Conservation (phyloP, 1,284 basidiomycete genomes). For the Irpex sp. region DNA sequence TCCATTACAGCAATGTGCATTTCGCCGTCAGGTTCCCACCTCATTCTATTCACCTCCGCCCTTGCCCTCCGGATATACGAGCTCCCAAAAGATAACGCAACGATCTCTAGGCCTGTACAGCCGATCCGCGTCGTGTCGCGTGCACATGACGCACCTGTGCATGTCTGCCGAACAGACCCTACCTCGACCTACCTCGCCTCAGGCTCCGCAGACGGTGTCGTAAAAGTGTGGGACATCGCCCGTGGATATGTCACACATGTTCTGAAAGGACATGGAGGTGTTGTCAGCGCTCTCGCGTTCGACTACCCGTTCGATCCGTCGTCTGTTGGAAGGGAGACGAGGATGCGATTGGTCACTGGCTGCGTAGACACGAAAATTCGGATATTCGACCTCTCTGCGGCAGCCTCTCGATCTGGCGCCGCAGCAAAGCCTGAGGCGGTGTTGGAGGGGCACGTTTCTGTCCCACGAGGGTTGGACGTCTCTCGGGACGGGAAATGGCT, state of each 20-base stretch:
- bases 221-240: slow-evolving; percentile 93
- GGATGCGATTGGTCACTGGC: slow-evolving; percentile 83
- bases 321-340: slow-evolving; percentile 39
- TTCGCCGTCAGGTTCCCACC: slow-evolving; percentile 55
- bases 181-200: slow-evolving; percentile 90
- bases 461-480: slow-evolving; percentile 83
- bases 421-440: slow-evolving; percentile 68
- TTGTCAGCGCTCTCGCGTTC: slow-evolving; percentile 86
- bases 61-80: slow-evolving; percentile 67
- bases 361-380: slow-evolving; percentile 86
- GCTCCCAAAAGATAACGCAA: slow-evolving; percentile 41
- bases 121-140: slow-evolving; percentile 73
- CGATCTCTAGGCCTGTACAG: slow-evolving; percentile 44
- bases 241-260: slow-evolving; percentile 91
- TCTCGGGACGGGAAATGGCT: slow-evolving; percentile 84
- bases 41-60: slow-evolving; percentile 65
- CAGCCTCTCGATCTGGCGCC: slow-evolving; percentile 46
- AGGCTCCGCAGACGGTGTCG: slow-evolving; percentile 91
- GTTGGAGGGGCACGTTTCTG: slow-evolving; percentile 88
- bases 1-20: slow-evolving; percentile 60
- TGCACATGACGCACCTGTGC: slow-evolving; percentile 90
- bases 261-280: slow-evolving; percentile 95
- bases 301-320: slow-evolving; percentile 61
- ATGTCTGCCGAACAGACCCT: slow-evolving; percentile 82
- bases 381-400: slow-evolving; percentile 80